phyloP scores from a whole-genome alignment of 306 rosid genomes.

The Lithocarpus polystachyus region DNA sequence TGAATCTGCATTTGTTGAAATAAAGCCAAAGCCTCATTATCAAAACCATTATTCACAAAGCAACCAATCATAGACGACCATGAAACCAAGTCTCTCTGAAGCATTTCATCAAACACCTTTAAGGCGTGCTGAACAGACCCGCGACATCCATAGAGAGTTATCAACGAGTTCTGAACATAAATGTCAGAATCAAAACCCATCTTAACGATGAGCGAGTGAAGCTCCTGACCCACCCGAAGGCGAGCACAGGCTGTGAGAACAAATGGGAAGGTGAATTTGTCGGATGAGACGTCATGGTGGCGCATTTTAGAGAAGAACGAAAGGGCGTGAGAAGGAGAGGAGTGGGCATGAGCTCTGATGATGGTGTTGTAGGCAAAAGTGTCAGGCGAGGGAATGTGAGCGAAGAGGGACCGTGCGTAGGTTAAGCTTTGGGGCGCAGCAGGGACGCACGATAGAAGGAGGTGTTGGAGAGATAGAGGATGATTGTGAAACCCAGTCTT shows the following conservation, averaged over 20 bases:
- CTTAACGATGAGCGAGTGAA: constrained; percentile 46
- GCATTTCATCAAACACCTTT: constrained; percentile 50
- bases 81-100: constrained; percentile 45
- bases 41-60: constrained; percentile 35
- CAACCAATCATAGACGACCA: constrained; percentile 53
- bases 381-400: constrained; percentile 34
- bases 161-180: constrained; percentile 45
- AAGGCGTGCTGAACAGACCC: constrained; percentile 31
- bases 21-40: constrained; percentile 35
- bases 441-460: constrained; percentile 36
- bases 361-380: constrained; percentile 43
- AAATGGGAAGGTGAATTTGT: constrained; percentile 62
- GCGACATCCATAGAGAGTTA: constrained; percentile 33
- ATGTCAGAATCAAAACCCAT: constrained; percentile 42
- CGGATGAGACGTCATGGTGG: constrained; percentile 34
- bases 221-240: constrained; percentile 2
- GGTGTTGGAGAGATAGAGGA: constrained; percentile 31
- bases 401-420: constrained; percentile 43
- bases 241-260: constrained; percentile 40
- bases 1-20: constrained; percentile 55
- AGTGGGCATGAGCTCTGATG: constrained; percentile 36
- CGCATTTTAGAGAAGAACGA: constrained; percentile 46
- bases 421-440: constrained; percentile 28
- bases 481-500: constrained; percentile 38
- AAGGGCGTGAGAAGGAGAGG: constrained; percentile 35